Conservation (phyloP, 1,284 basidiomycete genomes). For the Sphaerobolus stellatus region DNA sequence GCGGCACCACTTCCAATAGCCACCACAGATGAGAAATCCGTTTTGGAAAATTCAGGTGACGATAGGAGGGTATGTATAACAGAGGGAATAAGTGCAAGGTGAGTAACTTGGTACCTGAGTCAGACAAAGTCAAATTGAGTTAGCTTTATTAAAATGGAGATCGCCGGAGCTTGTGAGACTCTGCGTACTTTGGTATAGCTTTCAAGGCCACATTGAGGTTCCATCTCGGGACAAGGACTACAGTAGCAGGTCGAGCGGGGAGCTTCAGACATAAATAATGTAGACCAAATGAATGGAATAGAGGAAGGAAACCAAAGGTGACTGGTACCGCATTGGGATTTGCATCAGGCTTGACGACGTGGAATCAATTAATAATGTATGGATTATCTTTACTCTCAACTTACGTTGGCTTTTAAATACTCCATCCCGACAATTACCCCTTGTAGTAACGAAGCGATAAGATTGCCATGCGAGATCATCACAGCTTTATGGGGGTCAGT, state of each 20-base stretch:
- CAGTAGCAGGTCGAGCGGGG: constrained; percentile 41
- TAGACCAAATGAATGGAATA: constrained; percentile 69
- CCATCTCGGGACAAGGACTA: constrained; percentile 62
- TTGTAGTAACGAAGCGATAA: constrained; percentile 52
- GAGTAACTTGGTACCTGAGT: constrained; percentile 51
- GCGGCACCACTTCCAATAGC: constrained; percentile 57
- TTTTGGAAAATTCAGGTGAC: constrained; percentile 46
- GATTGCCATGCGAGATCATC: constrained; percentile 73
- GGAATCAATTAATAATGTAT: constrained; percentile 6
- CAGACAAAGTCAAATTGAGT: neutral
- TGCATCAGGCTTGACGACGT: constrained; percentile 37
- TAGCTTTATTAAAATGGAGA: neutral
- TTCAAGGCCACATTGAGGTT: constrained; percentile 45
- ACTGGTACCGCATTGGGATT: constrained; percentile 47
- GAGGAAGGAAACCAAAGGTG: constrained; percentile 58
- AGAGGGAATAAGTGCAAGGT: constrained; percentile 59
- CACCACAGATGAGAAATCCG: constrained; percentile 55
- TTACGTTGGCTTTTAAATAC: constrained; percentile 34
- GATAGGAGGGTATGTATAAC: constrained; percentile 64
- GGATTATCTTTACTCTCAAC: constrained; percentile 18
- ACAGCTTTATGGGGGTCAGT: constrained; percentile 45
- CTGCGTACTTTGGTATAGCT: constrained; percentile 31
- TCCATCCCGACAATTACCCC: constrained; percentile 30
- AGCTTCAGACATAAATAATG: constrained; percentile 50
- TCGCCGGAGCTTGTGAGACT: neutral